These are phyloP conservation scores for Adenanthera pavonina DNA, from an alignment of 306 rosid species.

Conservation along the genomic window DNA sequence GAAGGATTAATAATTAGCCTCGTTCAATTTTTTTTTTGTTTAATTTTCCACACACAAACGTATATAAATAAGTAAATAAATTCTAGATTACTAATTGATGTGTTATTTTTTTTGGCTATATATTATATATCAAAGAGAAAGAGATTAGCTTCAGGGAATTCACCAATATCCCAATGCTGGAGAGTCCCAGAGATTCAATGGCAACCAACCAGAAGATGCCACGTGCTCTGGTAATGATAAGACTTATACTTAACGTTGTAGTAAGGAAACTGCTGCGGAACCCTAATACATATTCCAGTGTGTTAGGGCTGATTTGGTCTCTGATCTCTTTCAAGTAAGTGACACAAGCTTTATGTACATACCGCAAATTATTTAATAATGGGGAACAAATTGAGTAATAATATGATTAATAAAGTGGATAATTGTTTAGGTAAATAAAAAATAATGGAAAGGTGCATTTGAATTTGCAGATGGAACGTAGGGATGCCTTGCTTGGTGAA, in stretches of 20 bases:
- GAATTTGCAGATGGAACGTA: slow-evolving; percentile 70
- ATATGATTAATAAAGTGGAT: neutral
- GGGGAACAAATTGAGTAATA: neutral
- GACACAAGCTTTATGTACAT: neutral
- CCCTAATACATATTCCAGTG: slow-evolving; percentile 90
- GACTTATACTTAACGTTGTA: slow-evolving; percentile 85
- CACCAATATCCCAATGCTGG: slow-evolving; percentile 28
- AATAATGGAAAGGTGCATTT: neutral
- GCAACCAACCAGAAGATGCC: slow-evolving; percentile 68
- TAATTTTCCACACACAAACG: neutral
- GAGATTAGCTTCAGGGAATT: slow-evolving; percentile 58
- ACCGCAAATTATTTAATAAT: neutral
- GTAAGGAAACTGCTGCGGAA: slow-evolving; percentile 86
- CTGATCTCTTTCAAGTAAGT: slow-evolving; percentile 76
- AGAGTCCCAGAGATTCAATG: slow-evolving; percentile 18
- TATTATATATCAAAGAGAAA: slow-evolving; percentile 47
- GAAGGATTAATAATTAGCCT: slow-evolving; percentile 3
- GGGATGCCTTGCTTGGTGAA: slow-evolving; percentile 82
- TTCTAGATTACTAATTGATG: neutral
- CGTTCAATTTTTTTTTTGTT: neutral
- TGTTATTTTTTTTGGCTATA: neutral
- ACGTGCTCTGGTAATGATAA: slow-evolving; percentile 81
- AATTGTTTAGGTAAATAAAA: neutral
- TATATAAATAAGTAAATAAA: no score
- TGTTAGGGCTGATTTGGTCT: slow-evolving; percentile 90